Evolutionary conservation across 2,329 filamentous ascomycete genomes (phyloP).

Genomic region (Pseudogymnoascus sp.): DNA sequence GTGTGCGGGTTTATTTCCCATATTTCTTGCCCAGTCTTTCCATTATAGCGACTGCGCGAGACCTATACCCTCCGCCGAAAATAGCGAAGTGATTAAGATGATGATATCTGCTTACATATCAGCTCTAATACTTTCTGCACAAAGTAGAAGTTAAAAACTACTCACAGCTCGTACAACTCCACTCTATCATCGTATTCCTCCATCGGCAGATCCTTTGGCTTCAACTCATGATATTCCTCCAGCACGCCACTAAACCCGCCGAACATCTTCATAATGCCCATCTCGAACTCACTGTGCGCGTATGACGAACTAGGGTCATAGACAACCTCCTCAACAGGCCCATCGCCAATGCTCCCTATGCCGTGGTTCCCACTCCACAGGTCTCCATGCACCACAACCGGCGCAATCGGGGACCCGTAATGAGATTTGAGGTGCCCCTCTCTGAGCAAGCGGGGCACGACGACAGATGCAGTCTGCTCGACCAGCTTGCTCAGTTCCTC

Average conservation of each 20-base stretch:
- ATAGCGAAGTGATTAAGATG: conserved; percentile 69
- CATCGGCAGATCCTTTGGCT: conserved; percentile 71
- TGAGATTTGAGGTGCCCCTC: conserved; percentile 46
- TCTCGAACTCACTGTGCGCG: conserved; percentile 80
- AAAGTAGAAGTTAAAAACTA: conserved; percentile 21
- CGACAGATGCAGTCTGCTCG: conserved; percentile 50
- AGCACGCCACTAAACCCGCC: conserved; percentile 71
- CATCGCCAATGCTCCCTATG: conserved; percentile 49
- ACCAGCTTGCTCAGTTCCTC: conserved; percentile 53
- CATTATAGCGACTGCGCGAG: conserved; percentile 74
- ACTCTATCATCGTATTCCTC: conserved; percentile 82
- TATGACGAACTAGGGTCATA: conserved; percentile 79
- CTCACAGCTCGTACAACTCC: conserved; percentile 71
- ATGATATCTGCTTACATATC: conserved; percentile 57
- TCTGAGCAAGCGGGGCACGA: conserved; percentile 71
- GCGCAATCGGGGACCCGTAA: conserved; percentile 49
- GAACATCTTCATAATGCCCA: conserved; percentile 96
- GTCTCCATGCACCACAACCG: conserved; percentile 83
- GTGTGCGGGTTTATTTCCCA: conserved; percentile 27
- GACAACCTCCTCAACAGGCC: conserved; percentile 60
- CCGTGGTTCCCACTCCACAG: conserved; percentile 87
- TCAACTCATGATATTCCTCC: conserved; percentile 60
- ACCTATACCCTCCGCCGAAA: conserved; percentile 72
- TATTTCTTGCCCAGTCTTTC: conserved; percentile 65
- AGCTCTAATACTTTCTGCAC: not conserved